Base-by-base conservation (phyloP, 768 basidiomycete genomes). In the Exidia glandulosa region DNA sequence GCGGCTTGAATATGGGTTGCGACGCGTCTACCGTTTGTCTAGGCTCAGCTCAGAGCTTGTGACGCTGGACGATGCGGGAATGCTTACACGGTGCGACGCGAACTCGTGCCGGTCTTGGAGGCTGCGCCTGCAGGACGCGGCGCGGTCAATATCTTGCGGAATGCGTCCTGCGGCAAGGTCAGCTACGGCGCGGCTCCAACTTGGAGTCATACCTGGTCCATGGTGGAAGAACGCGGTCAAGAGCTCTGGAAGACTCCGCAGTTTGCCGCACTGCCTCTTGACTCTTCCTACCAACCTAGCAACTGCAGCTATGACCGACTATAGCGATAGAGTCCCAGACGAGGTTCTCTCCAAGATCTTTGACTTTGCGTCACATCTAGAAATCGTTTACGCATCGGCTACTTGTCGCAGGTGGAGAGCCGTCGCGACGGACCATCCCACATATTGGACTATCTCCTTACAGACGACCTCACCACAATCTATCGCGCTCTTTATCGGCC, bases 1-100 rank as follows among this genome's bases (percentile, higher is more conserved):
- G 79, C 12, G 91, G 91, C 66, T 90, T 90, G 71, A 94, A 93
- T 0, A 81, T 78, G 23, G 87, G 81, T 61, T 84, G 74, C 1
- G 81, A 77, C 13, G 81, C 68, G 58, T 78, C 74, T 25, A 79
- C 68, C 3, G 74, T 70, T 68, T 81, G 82, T 59, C 81, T 81
- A 59, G n/a, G 12, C 41, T 45, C 41, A 45, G 41, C 41, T 45
- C 16, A 45, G 41, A 19, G 16, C 5, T 6, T 12, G 5, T 45
- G 16, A 13, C 23, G 41, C 12, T 1, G 19, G 23, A 45, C 12
- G 16, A 19, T 14, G 9, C 41, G 16, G 9, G 16, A 13, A 19
- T 23, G 19, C 41, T 14, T 23, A 45, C 41, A 45, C n/a, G n/a
- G n/a, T 45, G 41, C 16, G 41, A 5, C 19, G 23, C 16, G 41